Evolutionary conservation across 495 filamentous ascomycete genomes (phyloP).

Genomic region (Lasiosphaeria hispida): DNA sequence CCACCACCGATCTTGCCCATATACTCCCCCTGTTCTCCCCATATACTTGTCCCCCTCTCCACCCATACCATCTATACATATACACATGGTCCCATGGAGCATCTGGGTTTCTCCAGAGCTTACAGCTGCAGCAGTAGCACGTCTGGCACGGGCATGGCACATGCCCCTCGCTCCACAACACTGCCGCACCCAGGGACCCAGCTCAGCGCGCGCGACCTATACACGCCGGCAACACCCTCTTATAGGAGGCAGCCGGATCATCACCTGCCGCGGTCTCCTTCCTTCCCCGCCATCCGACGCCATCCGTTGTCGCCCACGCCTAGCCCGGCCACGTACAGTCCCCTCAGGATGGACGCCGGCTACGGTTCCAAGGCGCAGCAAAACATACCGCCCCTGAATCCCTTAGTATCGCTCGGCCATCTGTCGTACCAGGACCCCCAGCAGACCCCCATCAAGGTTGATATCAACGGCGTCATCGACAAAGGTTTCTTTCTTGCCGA

Average conservation of each 20-base stretch:
- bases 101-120: constrained; percentile 32
- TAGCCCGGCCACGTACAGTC: constrained; percentile 40
- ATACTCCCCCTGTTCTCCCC: too few species aligned
- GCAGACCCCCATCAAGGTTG: constrained; percentile 57
- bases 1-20: not conserved
- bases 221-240: constrained; percentile 46
- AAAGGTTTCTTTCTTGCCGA: constrained; percentile 90
- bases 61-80: constrained; percentile 13
- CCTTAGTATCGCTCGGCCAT: constrained; percentile 56
- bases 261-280: constrained; percentile 46
- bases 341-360: constrained; percentile 48
- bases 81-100: constrained; percentile 26
- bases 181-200: constrained; percentile 48
- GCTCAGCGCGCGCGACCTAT: constrained; percentile 49
- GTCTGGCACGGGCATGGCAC: constrained; percentile 53
- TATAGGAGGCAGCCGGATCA: constrained; percentile 49
- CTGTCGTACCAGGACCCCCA: constrained; percentile 60
- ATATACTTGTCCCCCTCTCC: not conserved
- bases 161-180: constrained; percentile 50
- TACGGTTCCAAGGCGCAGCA: constrained; percentile 40
- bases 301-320: constrained; percentile 52
- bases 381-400: constrained; percentile 58
- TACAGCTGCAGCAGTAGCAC: constrained; percentile 45
- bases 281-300: constrained; percentile 46
- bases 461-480: constrained; percentile 82